phyloP scores from a whole-genome alignment of 768 basidiomycete genomes.

The Lentinula aciculospora region DNA sequence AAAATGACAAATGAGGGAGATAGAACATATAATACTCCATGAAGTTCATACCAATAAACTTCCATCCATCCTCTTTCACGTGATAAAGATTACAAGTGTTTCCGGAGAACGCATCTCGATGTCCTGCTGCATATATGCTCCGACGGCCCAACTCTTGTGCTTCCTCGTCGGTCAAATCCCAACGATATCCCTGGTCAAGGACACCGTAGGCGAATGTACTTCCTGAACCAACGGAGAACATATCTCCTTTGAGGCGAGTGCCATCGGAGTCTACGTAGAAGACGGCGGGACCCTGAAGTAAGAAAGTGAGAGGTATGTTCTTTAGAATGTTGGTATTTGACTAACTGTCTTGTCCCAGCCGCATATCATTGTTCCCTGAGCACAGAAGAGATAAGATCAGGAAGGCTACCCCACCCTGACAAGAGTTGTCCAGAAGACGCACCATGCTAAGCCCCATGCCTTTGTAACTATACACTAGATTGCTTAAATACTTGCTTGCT shows the following conservation, averaged over 20 bases:
- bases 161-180: slow-evolving; percentile 89
- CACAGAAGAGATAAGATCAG: neutral
- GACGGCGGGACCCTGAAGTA: slow-evolving; percentile 73
- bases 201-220: slow-evolving; percentile 99
- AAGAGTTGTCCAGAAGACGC: slow-evolving; percentile 18
- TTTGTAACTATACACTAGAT: slow-evolving; percentile 97
- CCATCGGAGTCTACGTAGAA: slow-evolving; percentile 99
- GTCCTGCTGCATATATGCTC: slow-evolving; percentile 95
- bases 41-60: slow-evolving; percentile 77
- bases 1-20: neutral
- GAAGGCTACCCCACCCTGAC: too few relatives aligned
- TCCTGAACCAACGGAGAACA: slow-evolving; percentile 99
- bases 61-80: slow-evolving; percentile 92
- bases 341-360: slow-evolving; percentile 98
- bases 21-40: neutral
- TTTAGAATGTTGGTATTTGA: slow-evolving; percentile 6
- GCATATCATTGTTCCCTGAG: slow-evolving; percentile 97
- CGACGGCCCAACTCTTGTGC: slow-evolving; percentile 91
- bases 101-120: slow-evolving; percentile 93
- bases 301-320: neutral
- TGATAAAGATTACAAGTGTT: slow-evolving; percentile 97
- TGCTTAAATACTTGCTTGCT: slow-evolving; percentile 94
- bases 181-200: slow-evolving; percentile 89
- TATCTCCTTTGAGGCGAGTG: slow-evolving; percentile 87
- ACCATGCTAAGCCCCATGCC: slow-evolving; percentile 99